Evolutionary conservation across 805 yeast genomes (phyloP).

Genomic region (Grigorovia transvaalensis): DNA sequence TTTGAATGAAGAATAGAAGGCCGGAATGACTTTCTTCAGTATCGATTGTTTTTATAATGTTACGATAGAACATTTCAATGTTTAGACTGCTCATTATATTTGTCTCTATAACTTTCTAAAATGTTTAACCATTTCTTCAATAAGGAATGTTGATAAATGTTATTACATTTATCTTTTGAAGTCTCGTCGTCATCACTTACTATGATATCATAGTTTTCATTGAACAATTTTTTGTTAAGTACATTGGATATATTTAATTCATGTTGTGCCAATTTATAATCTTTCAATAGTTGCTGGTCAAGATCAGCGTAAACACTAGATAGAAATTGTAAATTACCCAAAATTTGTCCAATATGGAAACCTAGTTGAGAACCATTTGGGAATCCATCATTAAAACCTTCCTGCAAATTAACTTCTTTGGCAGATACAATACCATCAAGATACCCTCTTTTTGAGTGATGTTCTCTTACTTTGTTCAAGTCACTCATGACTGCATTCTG

Average conservation of each 20-base stretch:
- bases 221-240: conserved; percentile 45
- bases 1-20: too few species aligned
- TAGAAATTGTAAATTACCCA: conserved; percentile 41
- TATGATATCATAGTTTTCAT: conserved; percentile 34
- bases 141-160: conserved; percentile 26
- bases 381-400: conserved; percentile 74
- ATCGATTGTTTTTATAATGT: not conserved
- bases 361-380: conserved; percentile 70
- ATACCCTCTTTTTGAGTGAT: conserved; percentile 73
- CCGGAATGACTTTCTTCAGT: too few species aligned
- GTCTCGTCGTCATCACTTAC: conserved; percentile 6
- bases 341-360: conserved; percentile 47
- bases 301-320: conserved; percentile 11
- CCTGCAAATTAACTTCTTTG: conserved; percentile 60
- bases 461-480: conserved; percentile 38
- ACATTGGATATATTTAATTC: conserved; percentile 55
- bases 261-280: conserved; percentile 31
- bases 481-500: not conserved
- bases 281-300: conserved; percentile 12
- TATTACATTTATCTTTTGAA: not conserved
- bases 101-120: conserved; percentile 10
- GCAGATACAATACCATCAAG: conserved; percentile 65
- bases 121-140: conserved; percentile 37
- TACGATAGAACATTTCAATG: not conserved
- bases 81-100: conserved; percentile 5